phyloP scores from a whole-genome alignment of 768 basidiomycete genomes.

The Tulasnella sp. region DNA sequence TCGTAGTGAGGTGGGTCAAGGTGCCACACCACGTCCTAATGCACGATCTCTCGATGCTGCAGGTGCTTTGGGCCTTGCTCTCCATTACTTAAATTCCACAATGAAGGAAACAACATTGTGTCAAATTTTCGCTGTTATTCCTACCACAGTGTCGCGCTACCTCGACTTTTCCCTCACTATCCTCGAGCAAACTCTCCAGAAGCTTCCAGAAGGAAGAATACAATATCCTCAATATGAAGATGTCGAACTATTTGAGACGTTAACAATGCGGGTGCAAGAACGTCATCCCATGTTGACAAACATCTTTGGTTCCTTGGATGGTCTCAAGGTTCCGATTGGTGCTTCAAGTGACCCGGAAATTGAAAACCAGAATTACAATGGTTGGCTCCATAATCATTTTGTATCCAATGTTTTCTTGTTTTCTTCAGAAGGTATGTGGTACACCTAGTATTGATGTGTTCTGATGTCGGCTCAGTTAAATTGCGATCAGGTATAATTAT shows the following conservation, averaged over 20 bases:
- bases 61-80: conserved; percentile 32
- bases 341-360: conserved; percentile 30
- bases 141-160: conserved; percentile 29
- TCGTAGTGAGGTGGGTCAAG: no score
- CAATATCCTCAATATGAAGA: no score
- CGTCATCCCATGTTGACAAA: no score
- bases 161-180: conserved; percentile 26
- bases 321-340: conserved; percentile 29
- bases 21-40: conserved; percentile 22
- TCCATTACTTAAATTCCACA: conserved; percentile 33
- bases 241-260: no score
- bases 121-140: conserved; percentile 34
- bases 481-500: no score
- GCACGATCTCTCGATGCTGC: conserved; percentile 27
- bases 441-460: no score
- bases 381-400: conserved; percentile 33
- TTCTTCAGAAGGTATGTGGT: no score
- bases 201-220: no score
- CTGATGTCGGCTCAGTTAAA: no score
- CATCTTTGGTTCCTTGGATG: conserved; percentile 33
- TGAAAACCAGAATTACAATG: conserved; percentile 37
- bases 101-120: conserved; percentile 30
- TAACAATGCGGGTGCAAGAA: no score
- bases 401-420: conserved; percentile 31
- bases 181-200: conserved; percentile 24